These are phyloP conservation scores for Urtica urens DNA, from an alignment of 306 rosid species.

Conservation along the genomic window DNA sequence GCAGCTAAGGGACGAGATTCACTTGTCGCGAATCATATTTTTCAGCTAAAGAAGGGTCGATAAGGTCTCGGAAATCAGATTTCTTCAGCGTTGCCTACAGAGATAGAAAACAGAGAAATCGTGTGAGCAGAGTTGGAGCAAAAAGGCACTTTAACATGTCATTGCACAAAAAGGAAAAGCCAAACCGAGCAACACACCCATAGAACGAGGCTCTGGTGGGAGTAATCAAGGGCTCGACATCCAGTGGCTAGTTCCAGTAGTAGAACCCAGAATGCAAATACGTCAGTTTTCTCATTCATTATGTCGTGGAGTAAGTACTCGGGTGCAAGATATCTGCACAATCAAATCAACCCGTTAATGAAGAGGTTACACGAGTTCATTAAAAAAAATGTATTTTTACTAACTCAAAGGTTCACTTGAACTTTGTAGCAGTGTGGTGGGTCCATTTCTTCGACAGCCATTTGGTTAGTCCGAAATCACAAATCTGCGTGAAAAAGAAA, in stretches of 20 bases:
- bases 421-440: slow-evolving; percentile 68
- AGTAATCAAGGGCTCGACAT: slow-evolving; percentile 85
- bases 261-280: slow-evolving; percentile 79
- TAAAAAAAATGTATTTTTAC: slow-evolving; percentile 17
- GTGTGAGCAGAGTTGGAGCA: not conserved
- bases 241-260: slow-evolving; percentile 80
- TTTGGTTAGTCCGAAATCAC: slow-evolving; percentile 96
- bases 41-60: slow-evolving; percentile 50
- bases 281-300: slow-evolving; percentile 90
- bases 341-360: not conserved
- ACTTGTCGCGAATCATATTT: slow-evolving; percentile 39
- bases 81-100: slow-evolving; percentile 75
- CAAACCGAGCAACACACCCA: no score
- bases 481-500: slow-evolving; percentile 42
- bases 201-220: slow-evolving; percentile 85
- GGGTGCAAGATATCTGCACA: slow-evolving; percentile 76
- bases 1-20: slow-evolving; percentile 64
- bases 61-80: slow-evolving; percentile 35
- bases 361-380: not conserved
- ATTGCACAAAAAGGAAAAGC: not conserved
- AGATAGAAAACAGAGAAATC: not conserved
- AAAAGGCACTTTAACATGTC: not conserved
- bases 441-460: slow-evolving; percentile 95
- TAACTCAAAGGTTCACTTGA: slow-evolving; percentile 96
- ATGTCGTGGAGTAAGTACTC: slow-evolving; percentile 84